Evolutionary conservation across 352 stramenopile genomes (phyloP).

Genomic region (Phytopythium montanum): DNA sequence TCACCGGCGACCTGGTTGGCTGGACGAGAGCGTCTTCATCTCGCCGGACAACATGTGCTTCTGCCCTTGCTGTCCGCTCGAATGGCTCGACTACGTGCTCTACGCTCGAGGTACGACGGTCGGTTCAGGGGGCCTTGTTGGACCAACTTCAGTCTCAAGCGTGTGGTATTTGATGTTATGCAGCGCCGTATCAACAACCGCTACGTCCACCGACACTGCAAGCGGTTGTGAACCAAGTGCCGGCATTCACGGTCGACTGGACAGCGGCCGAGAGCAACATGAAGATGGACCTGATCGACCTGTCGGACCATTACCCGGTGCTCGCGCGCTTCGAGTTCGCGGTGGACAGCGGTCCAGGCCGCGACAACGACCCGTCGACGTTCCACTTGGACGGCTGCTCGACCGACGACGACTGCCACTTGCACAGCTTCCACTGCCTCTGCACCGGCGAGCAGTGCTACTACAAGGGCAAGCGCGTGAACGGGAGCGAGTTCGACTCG

Average conservation of each 20-base stretch:
- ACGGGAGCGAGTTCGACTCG: slow-evolving; percentile 50
- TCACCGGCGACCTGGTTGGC: slow-evolving; percentile 12
- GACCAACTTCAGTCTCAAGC: background rate
- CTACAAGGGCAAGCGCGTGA: slow-evolving; percentile 48
- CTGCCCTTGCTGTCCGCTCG: slow-evolving; percentile 71
- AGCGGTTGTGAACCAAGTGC: slow-evolving; percentile 49
- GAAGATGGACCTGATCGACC: slow-evolving; percentile 57
- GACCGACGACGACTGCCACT: slow-evolving; percentile 63
- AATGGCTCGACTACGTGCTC: slow-evolving; percentile 85
- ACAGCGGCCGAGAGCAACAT: slow-evolving; percentile 44
- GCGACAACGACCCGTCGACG: slow-evolving; percentile 46
- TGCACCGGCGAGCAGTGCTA: slow-evolving; percentile 65
- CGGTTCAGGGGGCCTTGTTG: background rate
- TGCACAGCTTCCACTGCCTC: slow-evolving; percentile 67
- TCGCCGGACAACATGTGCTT: slow-evolving; percentile 57
- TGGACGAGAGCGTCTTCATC: slow-evolving; percentile 31
- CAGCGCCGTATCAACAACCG: slow-evolving; percentile 73
- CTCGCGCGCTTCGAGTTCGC: slow-evolving; percentile 64
- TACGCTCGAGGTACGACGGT: slow-evolving; percentile 48
- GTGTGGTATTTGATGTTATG: background rate
- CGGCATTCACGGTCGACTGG: slow-evolving; percentile 62
- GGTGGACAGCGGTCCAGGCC: slow-evolving; percentile 32
- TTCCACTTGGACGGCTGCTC: slow-evolving; percentile 79
- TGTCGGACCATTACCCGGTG: slow-evolving; percentile 82
- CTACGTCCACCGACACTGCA: slow-evolving; percentile 45